Base-by-base conservation (phyloP, 495 filamentous ascomycete genomes). In the Usnea hakonensis region DNA sequence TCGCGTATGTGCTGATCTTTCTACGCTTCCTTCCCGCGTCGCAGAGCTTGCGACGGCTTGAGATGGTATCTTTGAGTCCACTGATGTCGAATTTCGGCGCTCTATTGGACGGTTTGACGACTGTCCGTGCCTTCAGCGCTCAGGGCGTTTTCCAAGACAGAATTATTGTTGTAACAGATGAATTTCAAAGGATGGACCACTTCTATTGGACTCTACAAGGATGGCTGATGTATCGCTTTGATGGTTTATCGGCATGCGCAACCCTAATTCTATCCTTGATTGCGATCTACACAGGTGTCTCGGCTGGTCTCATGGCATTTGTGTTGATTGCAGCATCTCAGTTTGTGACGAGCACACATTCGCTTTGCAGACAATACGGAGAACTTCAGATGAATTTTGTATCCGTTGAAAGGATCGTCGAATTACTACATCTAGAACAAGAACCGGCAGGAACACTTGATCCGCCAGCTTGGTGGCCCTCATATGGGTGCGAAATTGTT, bases 131-230 rank as follows among this genome's bases (percentile, higher is more conserved):
- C 0, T 92, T 90, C 70, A 81, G 77, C 50, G 88, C 86, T 7
- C 84, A 91, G 66, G 72, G 78, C 17, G 84, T 85, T 53, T 95
- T 94, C 66, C 89, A 94, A 67, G 78, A 81, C 58, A 79, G 85
- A 28, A 86, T 91, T 61, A 87, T 95, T 46, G 77, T 77, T 5
- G 88, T 88, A 23, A 87, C 87, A 0, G 90, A 95, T 71, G 81
- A 81, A 4, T 95, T 95, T 72, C 90, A 93, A 71, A 90, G 89
- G 65, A 91, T 92, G 87, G 90, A 95, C 68, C 90, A 95, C 72
- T 91, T 95, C 74, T 95, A 91, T 74, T 95, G 90, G 64, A 87
- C 82, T 54, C 76, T 93, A 9, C 89, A 93, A 67, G 81, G 83
- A 32, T 95, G 90, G 90, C 77, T 95, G 10, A 84, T 83, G 68